phyloP scores from a whole-genome alignment of 192 early-diverging fungal species.

The Umbelopsis sp. region DNA sequence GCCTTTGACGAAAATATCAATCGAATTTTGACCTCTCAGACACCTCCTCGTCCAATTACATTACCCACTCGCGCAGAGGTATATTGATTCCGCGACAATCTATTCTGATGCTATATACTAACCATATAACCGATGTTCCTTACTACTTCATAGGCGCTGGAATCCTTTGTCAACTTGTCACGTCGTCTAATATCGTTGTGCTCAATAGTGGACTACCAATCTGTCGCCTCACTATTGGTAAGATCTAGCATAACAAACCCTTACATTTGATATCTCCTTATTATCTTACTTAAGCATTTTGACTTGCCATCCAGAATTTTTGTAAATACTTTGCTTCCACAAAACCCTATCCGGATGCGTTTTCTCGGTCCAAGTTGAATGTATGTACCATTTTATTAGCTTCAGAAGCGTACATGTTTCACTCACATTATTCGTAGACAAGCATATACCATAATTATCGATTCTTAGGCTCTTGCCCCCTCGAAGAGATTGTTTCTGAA shows the following conservation, averaged over 20 bases:
- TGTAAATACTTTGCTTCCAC: conserved; percentile 45
- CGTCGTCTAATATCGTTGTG: conserved; percentile 39
- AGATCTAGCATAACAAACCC: background rate
- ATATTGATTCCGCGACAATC: conserved; percentile 6
- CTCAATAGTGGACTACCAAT: conserved; percentile 42
- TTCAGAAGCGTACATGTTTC: conserved; percentile 1
- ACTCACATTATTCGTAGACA: conserved; percentile 28
- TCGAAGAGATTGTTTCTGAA: conserved; percentile 19
- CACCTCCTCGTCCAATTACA: conserved; percentile 61
- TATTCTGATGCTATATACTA: background rate
- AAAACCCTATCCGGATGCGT: conserved; percentile 52
- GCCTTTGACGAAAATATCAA: conserved; percentile 65
- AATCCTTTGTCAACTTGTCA: conserved; percentile 43
- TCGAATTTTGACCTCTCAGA: conserved; percentile 62
- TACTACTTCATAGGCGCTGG: conserved; percentile 33
- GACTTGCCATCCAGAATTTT: conserved; percentile 58
- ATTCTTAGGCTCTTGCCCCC: conserved; percentile 38
- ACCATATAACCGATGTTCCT: background rate
- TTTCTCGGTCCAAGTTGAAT: conserved; percentile 51
- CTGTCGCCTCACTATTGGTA: conserved; percentile 49
- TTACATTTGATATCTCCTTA: background rate
- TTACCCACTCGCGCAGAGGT: conserved; percentile 51
- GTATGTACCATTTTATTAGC: conserved; percentile 20
- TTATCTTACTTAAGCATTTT: background rate
- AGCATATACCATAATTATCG: conserved; percentile 40